phyloP scores from a whole-genome alignment of 192 early-diverging fungal genomes.

The Podila clonocystis region DNA sequence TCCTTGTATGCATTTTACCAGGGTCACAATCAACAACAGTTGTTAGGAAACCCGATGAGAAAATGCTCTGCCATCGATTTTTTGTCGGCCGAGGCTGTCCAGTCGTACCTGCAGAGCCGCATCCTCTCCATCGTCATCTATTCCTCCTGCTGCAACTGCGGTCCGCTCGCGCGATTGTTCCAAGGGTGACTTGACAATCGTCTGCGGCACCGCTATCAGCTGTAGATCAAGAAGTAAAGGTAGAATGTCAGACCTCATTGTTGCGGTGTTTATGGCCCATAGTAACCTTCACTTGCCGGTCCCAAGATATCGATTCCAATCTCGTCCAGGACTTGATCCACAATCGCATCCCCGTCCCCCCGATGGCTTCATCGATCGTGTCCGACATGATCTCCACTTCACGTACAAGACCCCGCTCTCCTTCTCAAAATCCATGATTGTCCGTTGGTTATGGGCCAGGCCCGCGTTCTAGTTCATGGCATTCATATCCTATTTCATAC shows the following conservation, averaged over 20 bases:
- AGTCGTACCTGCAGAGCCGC: slow-evolving; percentile 89
- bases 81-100: slow-evolving; percentile 88
- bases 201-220: slow-evolving; percentile 59
- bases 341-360: slow-evolving; percentile 89
- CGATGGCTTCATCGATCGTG: slow-evolving; percentile 96
- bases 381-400: slow-evolving; percentile 99
- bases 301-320: slow-evolving; percentile 86
- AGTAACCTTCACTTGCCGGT: slow-evolving; percentile 57
- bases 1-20: no score
- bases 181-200: slow-evolving; percentile 46
- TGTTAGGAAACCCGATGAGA: no score
- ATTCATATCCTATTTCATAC: slow-evolving; percentile 76
- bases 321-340: slow-evolving; percentile 95
- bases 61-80: slow-evolving; percentile 16
- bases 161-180: slow-evolving; percentile 49
- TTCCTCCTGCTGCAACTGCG: slow-evolving; percentile 61
- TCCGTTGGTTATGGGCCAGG: slow-evolving; percentile 90
- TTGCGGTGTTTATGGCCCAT: neutral
- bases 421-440: slow-evolving; percentile 97
- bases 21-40: no score
- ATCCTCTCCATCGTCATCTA: slow-evolving; percentile 64
- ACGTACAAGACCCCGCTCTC: slow-evolving; percentile 98
- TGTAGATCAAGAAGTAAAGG: slow-evolving; percentile 6
- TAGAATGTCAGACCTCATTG: neutral
- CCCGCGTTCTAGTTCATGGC: slow-evolving; percentile 96